A percentile compares a stretch with the other conserved stretches of the same genome.
Evolutionary conservation across 176 grass and related monocot species (phyloP).

Genomic region (Microstegium vimineum): DNA sequence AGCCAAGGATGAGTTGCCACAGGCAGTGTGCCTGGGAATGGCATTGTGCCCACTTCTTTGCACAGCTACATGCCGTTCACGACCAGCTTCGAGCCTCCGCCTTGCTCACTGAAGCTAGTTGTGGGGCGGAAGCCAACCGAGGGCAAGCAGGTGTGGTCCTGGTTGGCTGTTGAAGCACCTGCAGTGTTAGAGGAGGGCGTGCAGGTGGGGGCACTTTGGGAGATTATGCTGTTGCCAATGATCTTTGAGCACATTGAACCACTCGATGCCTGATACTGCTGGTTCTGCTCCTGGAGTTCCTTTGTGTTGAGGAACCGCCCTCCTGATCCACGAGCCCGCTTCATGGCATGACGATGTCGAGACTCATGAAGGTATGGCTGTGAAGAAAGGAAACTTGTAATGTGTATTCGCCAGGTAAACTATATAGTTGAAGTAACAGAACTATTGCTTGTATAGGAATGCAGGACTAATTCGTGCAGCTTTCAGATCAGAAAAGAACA

Average conservation of each 20-base stretch:
- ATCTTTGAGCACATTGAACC: conserved; percentile 28
- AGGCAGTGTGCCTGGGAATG: conserved; percentile 25
- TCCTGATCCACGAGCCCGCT: conserved; percentile 82
- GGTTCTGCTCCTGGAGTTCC: conserved; percentile 52
- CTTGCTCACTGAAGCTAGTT: not conserved
- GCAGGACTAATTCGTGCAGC: not conserved
- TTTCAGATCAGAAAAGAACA: conserved; percentile 3
- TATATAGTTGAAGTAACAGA: not conserved
- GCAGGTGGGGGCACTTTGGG: conserved; percentile 7
- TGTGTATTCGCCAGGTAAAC: conserved; percentile 1
- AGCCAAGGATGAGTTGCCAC: conserved; percentile 99
- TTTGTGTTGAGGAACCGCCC: conserved; percentile 93
- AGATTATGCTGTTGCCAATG: conserved; percentile 15
- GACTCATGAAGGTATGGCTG: conserved; percentile 99
- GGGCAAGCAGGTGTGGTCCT: conserved; percentile 38
- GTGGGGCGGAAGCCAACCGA: conserved; percentile 30
- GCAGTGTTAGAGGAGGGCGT: conserved; percentile 17
- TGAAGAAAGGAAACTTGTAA: conserved; percentile 4
- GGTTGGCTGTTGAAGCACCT: conserved; percentile 41
- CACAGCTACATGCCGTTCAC: conserved; percentile 20
- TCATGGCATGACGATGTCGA: conserved; percentile 92
- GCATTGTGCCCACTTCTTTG: conserved; percentile 5
- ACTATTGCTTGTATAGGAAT: not conserved
- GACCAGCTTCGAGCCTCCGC: conserved; percentile 30
- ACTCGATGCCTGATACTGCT: conserved; percentile 21